Percentiles rank a stretch among this genome's conserved stretches.
These are phyloP conservation scores for Aspergillus tubingensis DNA, from an alignment of 2,329 filamentous ascomycete species.

Conservation along the genomic window DNA sequence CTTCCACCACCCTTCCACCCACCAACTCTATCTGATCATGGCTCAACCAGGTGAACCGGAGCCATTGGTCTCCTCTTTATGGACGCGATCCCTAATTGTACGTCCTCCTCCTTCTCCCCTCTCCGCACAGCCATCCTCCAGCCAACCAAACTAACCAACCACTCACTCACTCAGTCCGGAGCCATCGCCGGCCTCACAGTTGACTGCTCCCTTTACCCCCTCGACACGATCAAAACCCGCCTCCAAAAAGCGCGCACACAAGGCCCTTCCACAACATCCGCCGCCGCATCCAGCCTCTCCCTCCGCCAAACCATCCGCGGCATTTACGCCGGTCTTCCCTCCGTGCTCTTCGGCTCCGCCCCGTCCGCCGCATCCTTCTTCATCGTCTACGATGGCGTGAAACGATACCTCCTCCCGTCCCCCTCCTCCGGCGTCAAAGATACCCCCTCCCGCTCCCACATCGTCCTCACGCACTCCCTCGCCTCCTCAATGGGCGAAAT, in stretches of 20 bases:
- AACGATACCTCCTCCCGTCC: constrained; percentile 52
- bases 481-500: constrained; percentile 86
- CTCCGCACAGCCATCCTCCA: no score
- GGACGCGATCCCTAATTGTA: constrained; percentile 48
- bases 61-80: constrained; percentile 43
- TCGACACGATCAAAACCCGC: constrained; percentile 98
- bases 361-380: constrained; percentile 97
- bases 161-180: constrained; percentile 62
- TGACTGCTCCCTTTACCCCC: constrained; percentile 93
- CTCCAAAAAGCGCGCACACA: constrained; percentile 69
- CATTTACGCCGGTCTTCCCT: constrained; percentile 90
- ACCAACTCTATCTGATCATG: background rate
- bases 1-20: background rate
- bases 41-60: constrained; percentile 28
- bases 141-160: constrained; percentile 8
- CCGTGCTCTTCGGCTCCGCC: constrained; percentile 84
- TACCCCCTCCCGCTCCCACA: constrained; percentile 39
- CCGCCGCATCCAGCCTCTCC: constrained; percentile 62
- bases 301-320: constrained; percentile 83
- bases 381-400: constrained; percentile 83
- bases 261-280: constrained; percentile 55
- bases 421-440: no score
- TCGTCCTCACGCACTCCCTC: constrained; percentile 69
- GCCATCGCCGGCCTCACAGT: constrained; percentile 92
- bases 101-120: constrained; percentile 4